Base-by-base conservation (phyloP, 2,329 filamentous ascomycete genomes). In the Hymenoscyphus fraxineus region DNA sequence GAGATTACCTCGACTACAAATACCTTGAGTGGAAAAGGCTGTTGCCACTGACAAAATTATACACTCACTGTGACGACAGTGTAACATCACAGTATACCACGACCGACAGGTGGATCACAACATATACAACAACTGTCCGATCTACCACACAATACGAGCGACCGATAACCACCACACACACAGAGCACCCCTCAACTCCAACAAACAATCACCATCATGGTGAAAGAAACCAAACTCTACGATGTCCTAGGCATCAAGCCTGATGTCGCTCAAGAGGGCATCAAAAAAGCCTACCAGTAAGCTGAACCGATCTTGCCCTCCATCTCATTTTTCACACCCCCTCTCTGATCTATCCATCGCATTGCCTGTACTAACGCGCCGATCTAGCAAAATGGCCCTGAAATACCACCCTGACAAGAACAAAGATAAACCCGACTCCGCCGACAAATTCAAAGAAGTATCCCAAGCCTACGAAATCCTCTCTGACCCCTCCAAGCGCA, bases 381-480 rank as follows among this genome's bases (percentile, higher is more conserved):
- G 16, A 13, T 10, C 68, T 76, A 92, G 90, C 68, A 97, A 97
- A 83, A 85, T 88, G 63, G 94, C 94, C 62, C 80, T 98, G 76
- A 96, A 93, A 80, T 93, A 88, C 80, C 95, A 99, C 76, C 95
- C 95, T 6, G 95, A 99, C 82, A 99, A 98, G 84, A 99, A 98
- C 83, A 93, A 93, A 78, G 89, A 96, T 79, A 93, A 94, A 72
- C 88, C 93, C 38, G 80, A 87, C 61, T 92, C 94, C 9, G 83
- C 87, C 66, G 95, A 98, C 77, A 97, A 94, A 79, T 99, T 99
- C 84, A 99, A 99, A 80, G 95, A 98, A 77, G 91, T 93, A 69
- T 97, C 93, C 0, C 93, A 98, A 80, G 95, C 95, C 64, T 99
- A 97, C 81, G 95, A 99, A 80, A 96, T 99, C 72, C 88, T 99